Evolutionary conservation across 208 protist genomes (phyloP).

Genomic region (Acanthamoeba healyi): DNA sequence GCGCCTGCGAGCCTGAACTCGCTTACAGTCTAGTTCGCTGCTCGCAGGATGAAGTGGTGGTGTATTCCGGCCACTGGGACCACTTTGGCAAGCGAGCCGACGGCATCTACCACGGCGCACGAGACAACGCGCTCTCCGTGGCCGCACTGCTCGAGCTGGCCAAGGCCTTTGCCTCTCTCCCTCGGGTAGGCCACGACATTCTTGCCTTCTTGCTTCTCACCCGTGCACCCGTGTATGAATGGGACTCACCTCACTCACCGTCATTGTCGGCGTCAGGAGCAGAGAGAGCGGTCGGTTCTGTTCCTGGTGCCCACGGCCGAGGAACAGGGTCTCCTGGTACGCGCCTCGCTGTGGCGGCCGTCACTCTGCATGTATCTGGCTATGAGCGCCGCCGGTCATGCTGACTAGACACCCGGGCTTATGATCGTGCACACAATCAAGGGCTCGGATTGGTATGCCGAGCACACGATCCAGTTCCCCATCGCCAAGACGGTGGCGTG

Average conservation of each 20-base stretch:
- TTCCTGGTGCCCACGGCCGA: neutral
- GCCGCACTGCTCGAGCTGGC: neutral
- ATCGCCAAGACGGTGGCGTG: constrained; percentile 12
- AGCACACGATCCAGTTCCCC: neutral
- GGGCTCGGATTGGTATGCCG: constrained; percentile 2
- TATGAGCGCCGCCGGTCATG: too few relatives aligned
- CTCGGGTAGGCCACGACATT: neutral
- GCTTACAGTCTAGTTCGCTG: too few relatives aligned
- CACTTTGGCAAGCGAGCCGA: constrained; percentile 14
- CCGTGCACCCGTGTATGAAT: too few relatives aligned
- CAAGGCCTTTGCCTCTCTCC: constrained; percentile 6
- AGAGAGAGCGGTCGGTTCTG: neutral
- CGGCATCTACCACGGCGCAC: neutral
- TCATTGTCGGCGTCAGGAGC: neutral
- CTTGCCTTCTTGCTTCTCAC: too few relatives aligned
- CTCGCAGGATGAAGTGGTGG: neutral
- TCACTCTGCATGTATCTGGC: too few relatives aligned
- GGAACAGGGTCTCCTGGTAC: neutral
- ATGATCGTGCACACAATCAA: neutral
- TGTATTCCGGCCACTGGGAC: constrained; percentile 13
- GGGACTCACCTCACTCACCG: too few relatives aligned
- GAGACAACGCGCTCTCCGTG: constrained; percentile 16
- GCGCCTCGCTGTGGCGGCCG: too few relatives aligned
- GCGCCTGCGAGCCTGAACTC: too few relatives aligned
- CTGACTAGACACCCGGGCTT: too few relatives aligned